Conservation (phyloP, 2,329 filamentous ascomycete species). For the Pseudogymnoascus sp. region DNA sequence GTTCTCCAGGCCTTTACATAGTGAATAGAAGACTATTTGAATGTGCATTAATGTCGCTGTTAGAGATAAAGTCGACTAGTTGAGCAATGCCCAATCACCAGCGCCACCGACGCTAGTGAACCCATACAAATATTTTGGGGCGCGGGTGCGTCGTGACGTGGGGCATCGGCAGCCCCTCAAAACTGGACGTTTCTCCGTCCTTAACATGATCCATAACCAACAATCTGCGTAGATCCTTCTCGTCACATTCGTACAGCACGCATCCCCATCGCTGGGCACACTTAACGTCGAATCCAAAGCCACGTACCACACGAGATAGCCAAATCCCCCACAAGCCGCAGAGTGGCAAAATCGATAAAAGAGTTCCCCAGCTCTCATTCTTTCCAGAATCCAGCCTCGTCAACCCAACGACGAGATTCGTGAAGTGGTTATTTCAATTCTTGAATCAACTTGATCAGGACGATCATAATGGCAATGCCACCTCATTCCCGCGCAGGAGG, state of each 20-base stretch:
- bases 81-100: background rate
- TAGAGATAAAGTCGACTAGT: background rate
- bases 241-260: background rate
- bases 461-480: background rate
- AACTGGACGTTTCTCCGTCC: background rate
- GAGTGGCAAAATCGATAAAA: slow-evolving; percentile 2
- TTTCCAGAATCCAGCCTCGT: background rate
- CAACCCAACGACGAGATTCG: background rate
- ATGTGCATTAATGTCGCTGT: background rate
- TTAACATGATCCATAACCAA: background rate
- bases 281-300: background rate
- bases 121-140: slow-evolving; percentile 5
- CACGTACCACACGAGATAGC: slow-evolving; percentile 1
- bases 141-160: background rate
- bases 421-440: background rate
- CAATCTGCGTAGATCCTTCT: background rate
- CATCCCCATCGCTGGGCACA: background rate
- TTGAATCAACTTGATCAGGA: background rate
- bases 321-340: background rate
- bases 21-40: slow-evolving; percentile 1
- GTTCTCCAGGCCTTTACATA: background rate
- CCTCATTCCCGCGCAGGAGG: background rate
- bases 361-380: background rate
- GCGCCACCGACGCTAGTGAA: background rate
- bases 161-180: slow-evolving; percentile 2